These are phyloP conservation scores for Singerocomus rubriflavus DNA, from an alignment of 1,284 basidiomycete species.

Conservation along the genomic window DNA sequence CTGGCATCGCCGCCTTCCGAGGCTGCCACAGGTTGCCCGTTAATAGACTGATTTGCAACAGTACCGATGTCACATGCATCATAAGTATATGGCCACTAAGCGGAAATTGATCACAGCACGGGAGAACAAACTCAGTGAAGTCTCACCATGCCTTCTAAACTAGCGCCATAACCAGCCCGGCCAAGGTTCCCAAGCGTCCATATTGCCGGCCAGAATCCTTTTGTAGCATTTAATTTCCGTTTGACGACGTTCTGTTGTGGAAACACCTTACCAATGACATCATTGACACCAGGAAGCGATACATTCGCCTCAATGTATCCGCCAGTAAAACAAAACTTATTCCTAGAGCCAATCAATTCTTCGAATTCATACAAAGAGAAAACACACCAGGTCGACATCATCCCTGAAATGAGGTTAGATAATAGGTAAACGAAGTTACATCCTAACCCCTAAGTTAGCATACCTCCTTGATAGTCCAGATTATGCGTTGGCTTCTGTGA, in stretches of 20 bases:
- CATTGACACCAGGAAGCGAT: constrained; percentile 62
- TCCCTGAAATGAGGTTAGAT: constrained; percentile 31
- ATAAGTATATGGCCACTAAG: constrained; percentile 47
- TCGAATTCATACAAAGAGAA: background rate
- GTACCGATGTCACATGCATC: constrained; percentile 57
- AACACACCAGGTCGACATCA: constrained; percentile 36
- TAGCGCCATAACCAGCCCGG: constrained; percentile 50
- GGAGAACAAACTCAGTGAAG: background rate
- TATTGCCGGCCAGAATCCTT: constrained; percentile 55
- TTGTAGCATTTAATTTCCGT: constrained; percentile 10
- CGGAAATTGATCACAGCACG: constrained; percentile 8
- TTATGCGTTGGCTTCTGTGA: constrained; percentile 50
- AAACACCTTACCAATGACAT: constrained; percentile 44
- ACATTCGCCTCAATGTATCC: constrained; percentile 62
- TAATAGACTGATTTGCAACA: constrained; percentile 47
- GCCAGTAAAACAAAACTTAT: constrained; percentile 78
- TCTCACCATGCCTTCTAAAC: constrained; percentile 38
- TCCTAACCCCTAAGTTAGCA: constrained; percentile 12
- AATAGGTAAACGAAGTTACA: background rate
- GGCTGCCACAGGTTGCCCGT: constrained; percentile 39
- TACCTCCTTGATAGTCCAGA: constrained; percentile 59
- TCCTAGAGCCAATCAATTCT: constrained; percentile 39
- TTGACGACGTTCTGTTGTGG: background rate
- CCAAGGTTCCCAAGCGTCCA: constrained; percentile 71
- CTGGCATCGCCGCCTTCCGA: constrained; percentile 37